Evolutionary conservation across 1,284 basidiomycete genomes (phyloP), one percentile per base, ranked within the genome.

Genomic region (Hypsizygus ulmarius): DNA sequence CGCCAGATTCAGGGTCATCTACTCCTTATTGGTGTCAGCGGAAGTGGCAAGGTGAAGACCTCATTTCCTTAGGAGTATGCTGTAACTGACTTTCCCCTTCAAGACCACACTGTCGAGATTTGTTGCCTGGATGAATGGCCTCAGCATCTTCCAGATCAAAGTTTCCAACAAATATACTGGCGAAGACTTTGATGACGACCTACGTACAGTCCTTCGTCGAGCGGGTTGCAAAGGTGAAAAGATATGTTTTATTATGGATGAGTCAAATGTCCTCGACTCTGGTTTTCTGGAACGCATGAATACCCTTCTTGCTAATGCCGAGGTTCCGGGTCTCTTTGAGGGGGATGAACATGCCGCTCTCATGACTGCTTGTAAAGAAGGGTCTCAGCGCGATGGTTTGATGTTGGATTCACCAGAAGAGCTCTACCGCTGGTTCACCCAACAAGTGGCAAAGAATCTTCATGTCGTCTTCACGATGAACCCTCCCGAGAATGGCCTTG

Each of bases 401-500:
- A 97, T 99, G 93, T 77, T 99, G 11, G 95, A 99, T 70, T 96
- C 94, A 12, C 94, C 92, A 50, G 97, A 99, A 61, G 95, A 98
- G 65, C 75, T 97, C 1, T 97, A 97, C 66, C 83, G 87, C 37
- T 98, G 95, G 95, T 98, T 97, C 69, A 97, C 94, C 1, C 87
- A 92, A 56, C 95, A 97, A 69, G 93, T 97, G 18, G 93, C 94
- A 3, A 90, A 93, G 68, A 97, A 98, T 64, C 74, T 98, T 1
- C 95, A 98, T 59, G 95, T 97, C 28, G 94, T 98, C 4, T 97
- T 98, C 69, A 98, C 97, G 3, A 99, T 99, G 97, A 99, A 99
- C 61, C 97, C 97, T 25, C 96, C 97, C 0, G 90, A 93, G 61
- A 94, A 95, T 50, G 95, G 94, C 4, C 79, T 98, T 12, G 95